phyloP scores from a whole-genome alignment of 1,139 yeast species.

The Sugiyamaella grinbergsii region DNA sequence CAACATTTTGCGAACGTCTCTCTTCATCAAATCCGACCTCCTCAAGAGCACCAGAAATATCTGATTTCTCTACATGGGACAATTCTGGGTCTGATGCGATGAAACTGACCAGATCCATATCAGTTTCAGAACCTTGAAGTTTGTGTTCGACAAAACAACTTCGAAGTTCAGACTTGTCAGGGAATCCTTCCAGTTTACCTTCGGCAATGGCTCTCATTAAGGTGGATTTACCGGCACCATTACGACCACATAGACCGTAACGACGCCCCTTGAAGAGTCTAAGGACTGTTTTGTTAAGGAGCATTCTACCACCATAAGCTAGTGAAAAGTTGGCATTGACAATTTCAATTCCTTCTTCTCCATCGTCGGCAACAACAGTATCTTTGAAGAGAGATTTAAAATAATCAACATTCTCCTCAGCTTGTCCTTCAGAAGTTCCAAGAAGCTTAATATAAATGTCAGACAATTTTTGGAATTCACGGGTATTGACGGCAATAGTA shows the following conservation, averaged over 20 bases:
- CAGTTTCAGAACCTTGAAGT: slow-evolving; percentile 93
- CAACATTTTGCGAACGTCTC: slow-evolving; percentile 85
- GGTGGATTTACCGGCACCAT: slow-evolving; percentile 98
- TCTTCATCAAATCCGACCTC: slow-evolving; percentile 92
- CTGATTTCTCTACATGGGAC: slow-evolving; percentile 59
- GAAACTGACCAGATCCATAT: slow-evolving; percentile 81
- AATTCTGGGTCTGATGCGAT: slow-evolving; percentile 92
- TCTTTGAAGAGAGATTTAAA: slow-evolving; percentile 65
- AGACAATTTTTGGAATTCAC: slow-evolving; percentile 79
- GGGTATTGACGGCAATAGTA: slow-evolving; percentile 77
- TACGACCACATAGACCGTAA: slow-evolving; percentile 97
- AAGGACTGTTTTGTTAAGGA: slow-evolving; percentile 85
- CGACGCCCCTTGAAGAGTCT: slow-evolving; percentile 92
- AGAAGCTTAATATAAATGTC: slow-evolving; percentile 50
- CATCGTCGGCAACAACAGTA: slow-evolving; percentile 59
- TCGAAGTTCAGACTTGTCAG: slow-evolving; percentile 79
- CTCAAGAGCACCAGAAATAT: slow-evolving; percentile 71
- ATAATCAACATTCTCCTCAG: slow-evolving; percentile 52
- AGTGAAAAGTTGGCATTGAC: slow-evolving; percentile 93
- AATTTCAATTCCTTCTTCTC: slow-evolving; percentile 78
- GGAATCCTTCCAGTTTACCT: slow-evolving; percentile 98
- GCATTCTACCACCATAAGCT: slow-evolving; percentile 97
- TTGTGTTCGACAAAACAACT: slow-evolving; percentile 98
- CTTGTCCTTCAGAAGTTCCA: slow-evolving; percentile 46
- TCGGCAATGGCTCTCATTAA: slow-evolving; percentile 96